Evolutionary conservation across 164 flowering plant genomes (phyloP), one percentile per base, ranked within the genome.

Genomic region (Aristolochia contorta): DNA sequence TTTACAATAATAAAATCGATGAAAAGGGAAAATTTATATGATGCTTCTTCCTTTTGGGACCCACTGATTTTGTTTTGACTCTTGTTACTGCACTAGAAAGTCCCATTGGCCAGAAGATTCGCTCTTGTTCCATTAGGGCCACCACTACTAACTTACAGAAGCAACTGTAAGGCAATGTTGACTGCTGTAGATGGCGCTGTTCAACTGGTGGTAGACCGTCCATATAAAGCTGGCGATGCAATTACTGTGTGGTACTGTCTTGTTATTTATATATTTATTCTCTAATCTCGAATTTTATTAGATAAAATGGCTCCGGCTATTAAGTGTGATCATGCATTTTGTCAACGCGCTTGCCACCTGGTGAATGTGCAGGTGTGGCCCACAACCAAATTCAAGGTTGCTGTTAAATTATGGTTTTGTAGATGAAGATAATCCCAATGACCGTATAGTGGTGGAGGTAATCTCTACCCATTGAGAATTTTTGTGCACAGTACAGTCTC

Each of bases 121-220:
- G 96, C 99, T 24, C 75, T 93, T 71, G 99, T 93, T 64, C 99
- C 97, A 63, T 79, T 93, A 61, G 99, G 99, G 24, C 99, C 99
- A 6, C 99, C 99, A 16, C 67, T 93, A 63, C 72, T 93, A 65
- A 87, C 99, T 56, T 93, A 93, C 69, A 79, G 79, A 72, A 86
- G 97, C 80, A 88, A 82, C 69, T 86, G 96, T 77, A 90, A 83
- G 73, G 91, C 97, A 27, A 93, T 93, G 99, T 70, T 93, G 69
- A 80, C 86, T 64, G 87, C 95, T 69, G 84, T 74, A 65, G 87
- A 88, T 60, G 89, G 74, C 70, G 82, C 88, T 61, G 93, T 93
- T 53, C 81, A 91, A 67, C 77, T 93, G 59, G 89, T 86, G 62
- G 99, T 91, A 60, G 99, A 93, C 70, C 92, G 93, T 32, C 79